phyloP scores from a whole-genome alignment of 2,329 filamentous ascomycete genomes.

The Alternaria consortialis region DNA sequence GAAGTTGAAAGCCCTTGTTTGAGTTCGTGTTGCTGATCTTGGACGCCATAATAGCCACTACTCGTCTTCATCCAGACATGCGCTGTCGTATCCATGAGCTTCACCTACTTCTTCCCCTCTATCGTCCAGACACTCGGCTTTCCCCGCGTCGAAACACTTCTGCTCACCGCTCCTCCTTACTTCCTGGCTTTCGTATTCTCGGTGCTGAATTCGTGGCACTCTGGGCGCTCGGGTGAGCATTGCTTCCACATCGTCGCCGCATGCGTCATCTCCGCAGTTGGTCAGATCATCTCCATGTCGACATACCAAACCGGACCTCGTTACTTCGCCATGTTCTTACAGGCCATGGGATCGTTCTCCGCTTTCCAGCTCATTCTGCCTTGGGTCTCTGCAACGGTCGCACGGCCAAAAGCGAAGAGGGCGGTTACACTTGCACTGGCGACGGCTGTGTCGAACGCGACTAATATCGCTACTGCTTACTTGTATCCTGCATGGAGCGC shows the following conservation, averaged over 20 bases:
- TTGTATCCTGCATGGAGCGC: slow-evolving; percentile 30
- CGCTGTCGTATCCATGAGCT: slow-evolving; percentile 55
- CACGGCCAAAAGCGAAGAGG: slow-evolving; percentile 47
- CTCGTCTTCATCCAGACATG: slow-evolving; percentile 62
- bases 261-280: slow-evolving; percentile 25
- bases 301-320: slow-evolving; percentile 61
- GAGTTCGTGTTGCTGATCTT: neutral
- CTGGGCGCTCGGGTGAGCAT: slow-evolving; percentile 64
- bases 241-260: slow-evolving; percentile 53
- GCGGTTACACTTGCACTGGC: slow-evolving; percentile 41
- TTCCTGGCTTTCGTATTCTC: slow-evolving; percentile 66
- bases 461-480: slow-evolving; percentile 46
- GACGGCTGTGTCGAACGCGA: slow-evolving; percentile 48
- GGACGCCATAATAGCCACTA: slow-evolving; percentile 2
- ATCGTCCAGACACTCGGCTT: slow-evolving; percentile 69
- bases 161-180: slow-evolving; percentile 68
- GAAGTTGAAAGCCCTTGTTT: neutral
- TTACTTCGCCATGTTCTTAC: slow-evolving; percentile 70
- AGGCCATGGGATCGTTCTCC: slow-evolving; percentile 30
- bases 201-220: slow-evolving; percentile 64
- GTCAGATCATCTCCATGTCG: slow-evolving; percentile 53
- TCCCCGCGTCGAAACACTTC: slow-evolving; percentile 60
- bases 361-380: slow-evolving; percentile 44
- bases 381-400: slow-evolving; percentile 47
- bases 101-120: slow-evolving; percentile 71